Conservation (phyloP, 176 grass and related monocot genomes). For the Cymbopogon citratus region DNA sequence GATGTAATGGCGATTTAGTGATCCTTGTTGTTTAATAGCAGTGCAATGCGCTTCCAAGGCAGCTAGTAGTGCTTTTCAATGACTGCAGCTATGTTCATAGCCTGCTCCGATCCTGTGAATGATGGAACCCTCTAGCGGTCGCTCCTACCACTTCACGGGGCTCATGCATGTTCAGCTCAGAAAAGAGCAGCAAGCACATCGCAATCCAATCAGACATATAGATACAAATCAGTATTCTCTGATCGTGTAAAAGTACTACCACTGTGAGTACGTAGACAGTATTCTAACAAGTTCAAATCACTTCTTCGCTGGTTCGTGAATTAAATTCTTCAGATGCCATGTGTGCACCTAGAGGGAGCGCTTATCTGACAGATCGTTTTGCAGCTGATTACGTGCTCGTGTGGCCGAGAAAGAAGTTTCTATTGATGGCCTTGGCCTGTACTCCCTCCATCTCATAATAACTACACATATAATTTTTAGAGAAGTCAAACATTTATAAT, state of each 20-base stretch:
- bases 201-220: slow-evolving; percentile 1
- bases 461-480: too few species aligned
- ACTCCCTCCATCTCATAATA: too few species aligned
- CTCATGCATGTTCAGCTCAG: not conserved
- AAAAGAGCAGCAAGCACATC: not conserved
- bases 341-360: not conserved
- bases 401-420: not conserved
- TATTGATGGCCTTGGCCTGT: not conserved
- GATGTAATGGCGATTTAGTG: not conserved
- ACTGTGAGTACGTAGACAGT: not conserved
- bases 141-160: slow-evolving; percentile 20
- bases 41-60: slow-evolving; percentile 2
- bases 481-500: too few species aligned
- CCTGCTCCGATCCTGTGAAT: not conserved
- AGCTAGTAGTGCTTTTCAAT: slow-evolving; percentile 20
- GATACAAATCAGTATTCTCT: slow-evolving; percentile 32
- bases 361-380: not conserved
- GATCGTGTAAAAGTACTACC: not conserved
- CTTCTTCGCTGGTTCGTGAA: not conserved
- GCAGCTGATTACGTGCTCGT: not conserved
- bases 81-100: not conserved
- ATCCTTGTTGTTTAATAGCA: not conserved
- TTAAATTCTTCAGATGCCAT: not conserved
- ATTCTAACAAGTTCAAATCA: not conserved
- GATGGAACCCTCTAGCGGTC: not conserved